phyloP scores from a whole-genome alignment of 768 basidiomycete species.

The Boletus rufocinnamomeus region DNA sequence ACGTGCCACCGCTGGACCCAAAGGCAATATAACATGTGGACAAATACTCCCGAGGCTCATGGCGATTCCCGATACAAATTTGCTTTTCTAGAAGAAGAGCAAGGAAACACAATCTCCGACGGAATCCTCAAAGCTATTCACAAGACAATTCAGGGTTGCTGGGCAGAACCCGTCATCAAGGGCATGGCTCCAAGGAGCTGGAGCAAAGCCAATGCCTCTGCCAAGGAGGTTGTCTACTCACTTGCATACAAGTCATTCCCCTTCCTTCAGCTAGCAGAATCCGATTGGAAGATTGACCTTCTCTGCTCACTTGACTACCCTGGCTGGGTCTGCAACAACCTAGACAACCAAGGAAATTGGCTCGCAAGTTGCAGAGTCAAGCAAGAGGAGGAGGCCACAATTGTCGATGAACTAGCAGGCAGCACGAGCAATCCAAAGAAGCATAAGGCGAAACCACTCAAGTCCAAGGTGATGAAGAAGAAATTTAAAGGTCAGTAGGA shows the following conservation, averaged over 20 bases:
- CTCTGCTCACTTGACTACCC: background rate
- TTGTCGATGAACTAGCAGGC: too few relatives aligned
- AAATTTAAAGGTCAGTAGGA: too few relatives aligned
- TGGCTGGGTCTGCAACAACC: background rate
- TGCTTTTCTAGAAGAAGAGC: background rate
- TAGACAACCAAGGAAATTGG: background rate
- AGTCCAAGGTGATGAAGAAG: too few relatives aligned
- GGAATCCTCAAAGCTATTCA: too few relatives aligned
- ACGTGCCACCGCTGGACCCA: background rate
- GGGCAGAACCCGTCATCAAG: background rate
- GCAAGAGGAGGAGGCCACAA: too few relatives aligned
- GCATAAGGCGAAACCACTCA: too few relatives aligned
- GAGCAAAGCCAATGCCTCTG: background rate
- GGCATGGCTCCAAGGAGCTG: background rate
- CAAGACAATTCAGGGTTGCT: too few relatives aligned
- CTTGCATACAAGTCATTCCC: background rate
- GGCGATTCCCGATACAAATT: background rate
- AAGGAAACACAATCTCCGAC: background rate
- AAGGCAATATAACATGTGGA: background rate
- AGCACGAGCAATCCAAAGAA: too few relatives aligned
- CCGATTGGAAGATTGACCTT: background rate
- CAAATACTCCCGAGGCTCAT: background rate
- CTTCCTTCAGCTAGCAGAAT: background rate
- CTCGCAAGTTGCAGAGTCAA: too few relatives aligned
- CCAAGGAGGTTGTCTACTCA: background rate